Evolutionary conservation across 2,329 filamentous ascomycete species (phyloP).

Genomic region (Epichloe festucae): DNA sequence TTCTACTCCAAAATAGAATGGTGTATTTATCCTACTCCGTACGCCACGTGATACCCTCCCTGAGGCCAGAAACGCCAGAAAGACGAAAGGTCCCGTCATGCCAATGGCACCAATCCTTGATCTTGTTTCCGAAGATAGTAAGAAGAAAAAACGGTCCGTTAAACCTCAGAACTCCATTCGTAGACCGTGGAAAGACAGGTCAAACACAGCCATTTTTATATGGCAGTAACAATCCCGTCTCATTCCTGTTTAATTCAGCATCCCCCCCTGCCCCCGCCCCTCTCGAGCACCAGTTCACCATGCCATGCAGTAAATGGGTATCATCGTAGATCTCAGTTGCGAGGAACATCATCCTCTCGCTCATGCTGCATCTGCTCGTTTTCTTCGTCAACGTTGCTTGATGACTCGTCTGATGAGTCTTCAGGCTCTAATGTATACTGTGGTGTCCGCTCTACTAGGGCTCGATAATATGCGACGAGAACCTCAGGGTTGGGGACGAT

Average conservation of each 20-base stretch:
- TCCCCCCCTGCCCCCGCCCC: background rate
- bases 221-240: background rate
- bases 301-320: constrained; percentile 4
- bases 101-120: background rate
- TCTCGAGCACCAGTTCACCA: background rate
- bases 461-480: constrained; percentile 83
- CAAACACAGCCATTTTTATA: background rate
- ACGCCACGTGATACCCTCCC: background rate
- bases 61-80: background rate
- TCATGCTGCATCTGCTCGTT: constrained; percentile 16
- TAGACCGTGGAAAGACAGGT: background rate
- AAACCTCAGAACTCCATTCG: background rate
- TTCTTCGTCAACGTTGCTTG: constrained; percentile 15
- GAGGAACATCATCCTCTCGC: constrained; percentile 6
- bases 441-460: constrained; percentile 57
- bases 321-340: constrained; percentile 6
- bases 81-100: background rate
- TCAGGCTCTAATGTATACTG: constrained; percentile 39
- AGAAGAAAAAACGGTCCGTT: no score
- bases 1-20: background rate
- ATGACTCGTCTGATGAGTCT: constrained; percentile 11
- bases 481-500: constrained; percentile 94
- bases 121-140: background rate
- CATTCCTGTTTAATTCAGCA: background rate
- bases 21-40: background rate